These are phyloP conservation scores for Haplosporangium sp. DNA, from an alignment of 371 early-diverging fungal genomes.

Conservation along the genomic window DNA sequence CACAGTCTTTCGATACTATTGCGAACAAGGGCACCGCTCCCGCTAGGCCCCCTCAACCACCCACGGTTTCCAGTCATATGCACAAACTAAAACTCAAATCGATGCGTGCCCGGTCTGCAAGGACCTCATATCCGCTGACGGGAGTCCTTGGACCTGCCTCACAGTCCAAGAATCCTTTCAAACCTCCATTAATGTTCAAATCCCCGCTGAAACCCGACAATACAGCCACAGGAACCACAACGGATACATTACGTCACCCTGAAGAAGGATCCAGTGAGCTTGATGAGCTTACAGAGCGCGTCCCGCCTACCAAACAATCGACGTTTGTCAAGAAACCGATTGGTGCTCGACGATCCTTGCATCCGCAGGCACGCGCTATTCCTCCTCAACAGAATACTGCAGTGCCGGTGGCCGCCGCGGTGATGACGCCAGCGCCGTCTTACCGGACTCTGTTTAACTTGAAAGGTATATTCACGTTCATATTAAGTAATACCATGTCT, in stretches of 20 bases:
- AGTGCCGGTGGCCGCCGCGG: no score
- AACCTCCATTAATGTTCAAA: conserved; percentile 9
- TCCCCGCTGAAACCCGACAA: background rate
- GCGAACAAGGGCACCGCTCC: background rate
- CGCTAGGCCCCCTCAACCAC: conserved; percentile 4
- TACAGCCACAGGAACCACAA: background rate
- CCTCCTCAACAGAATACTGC: background rate
- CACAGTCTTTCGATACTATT: background rate
- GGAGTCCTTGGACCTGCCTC: background rate
- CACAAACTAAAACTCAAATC: conserved; percentile 38
- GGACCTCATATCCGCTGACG: conserved; percentile 1
- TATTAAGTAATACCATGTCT: no score
- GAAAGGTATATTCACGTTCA: no score
- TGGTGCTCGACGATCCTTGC: conserved; percentile 12
- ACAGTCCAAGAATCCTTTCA: conserved; percentile 24
- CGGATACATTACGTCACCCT: background rate
- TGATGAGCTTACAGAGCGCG: background rate
- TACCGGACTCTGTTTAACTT: no score
- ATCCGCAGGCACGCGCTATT: conserved; percentile 14
- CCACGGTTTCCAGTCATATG: conserved; percentile 33
- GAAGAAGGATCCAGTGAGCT: background rate
- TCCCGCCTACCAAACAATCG: background rate
- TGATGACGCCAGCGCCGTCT: no score
- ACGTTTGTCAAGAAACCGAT: background rate
- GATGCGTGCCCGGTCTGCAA: conserved; percentile 11